phyloP scores from a whole-genome alignment of 305 asterid species.

The Plantago lanceolata region DNA sequence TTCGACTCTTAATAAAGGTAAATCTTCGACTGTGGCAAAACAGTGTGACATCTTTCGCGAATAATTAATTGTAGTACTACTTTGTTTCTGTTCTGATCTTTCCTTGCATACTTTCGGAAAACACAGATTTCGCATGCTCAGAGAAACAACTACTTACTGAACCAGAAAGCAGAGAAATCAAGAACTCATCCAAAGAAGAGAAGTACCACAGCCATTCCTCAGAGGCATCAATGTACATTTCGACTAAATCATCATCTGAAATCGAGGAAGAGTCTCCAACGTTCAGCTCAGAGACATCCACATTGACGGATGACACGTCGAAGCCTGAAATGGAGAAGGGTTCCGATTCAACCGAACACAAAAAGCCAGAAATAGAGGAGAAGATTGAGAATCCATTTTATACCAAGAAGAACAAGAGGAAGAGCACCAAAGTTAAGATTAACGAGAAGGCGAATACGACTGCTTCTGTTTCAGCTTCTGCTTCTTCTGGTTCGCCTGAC shows the following conservation, averaged over 20 bases:
- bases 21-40: background rate
- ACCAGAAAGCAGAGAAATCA: constrained; percentile 26
- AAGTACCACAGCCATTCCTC: constrained; percentile 19
- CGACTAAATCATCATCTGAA: constrained; percentile 44
- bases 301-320: constrained; percentile 46
- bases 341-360: constrained; percentile 2
- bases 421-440: constrained; percentile 19
- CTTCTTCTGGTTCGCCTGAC: constrained; percentile 14
- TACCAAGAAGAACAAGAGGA: constrained; percentile 32
- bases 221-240: constrained; percentile 30
- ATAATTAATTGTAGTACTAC: background rate
- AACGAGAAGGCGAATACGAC: constrained; percentile 25
- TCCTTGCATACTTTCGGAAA: background rate
- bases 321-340: constrained; percentile 31
- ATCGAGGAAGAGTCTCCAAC: constrained; percentile 57
- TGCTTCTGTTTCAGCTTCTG: background rate
- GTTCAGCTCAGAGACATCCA: constrained; percentile 64
- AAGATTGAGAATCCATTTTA: constrained; percentile 12
- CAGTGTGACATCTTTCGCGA: background rate
- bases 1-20: constrained; percentile 30
- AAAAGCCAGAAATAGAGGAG: constrained; percentile 16
- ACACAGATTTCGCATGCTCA: constrained; percentile 17
- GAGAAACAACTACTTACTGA: constrained; percentile 26
- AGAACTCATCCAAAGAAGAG: constrained; percentile 14
- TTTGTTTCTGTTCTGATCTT: background rate